Evolutionary conservation across 352 stramenopile genomes (phyloP), one percentile per base, ranked within the genome.

Genomic region (Nothophytophthora sp.): DNA sequence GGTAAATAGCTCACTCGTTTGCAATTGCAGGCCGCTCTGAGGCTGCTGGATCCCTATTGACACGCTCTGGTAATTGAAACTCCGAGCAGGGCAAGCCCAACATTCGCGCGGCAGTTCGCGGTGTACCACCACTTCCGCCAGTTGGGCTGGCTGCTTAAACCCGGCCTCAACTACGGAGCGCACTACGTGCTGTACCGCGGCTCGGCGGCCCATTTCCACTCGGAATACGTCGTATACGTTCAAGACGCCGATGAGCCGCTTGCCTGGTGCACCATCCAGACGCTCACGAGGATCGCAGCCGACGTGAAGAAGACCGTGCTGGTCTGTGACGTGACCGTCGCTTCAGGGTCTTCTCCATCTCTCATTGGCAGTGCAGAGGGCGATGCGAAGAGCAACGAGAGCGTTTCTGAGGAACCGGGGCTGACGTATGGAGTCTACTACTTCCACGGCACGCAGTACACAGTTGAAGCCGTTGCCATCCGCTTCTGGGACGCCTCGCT

Each of bases 261-360:
- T 48, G 63, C 62, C 7, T 90, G 81, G 81, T 68, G 76, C 28
- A 60, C 52, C 13, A 54, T 90, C 15, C 82, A 92, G 49, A 72
- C 74, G 24, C 67, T 88, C 39, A 90, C 82, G n/a, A 78, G 79
- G 19, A 62, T 92, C 25, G 76, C 77, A 15, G 75, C 73, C 9
- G 82, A 92, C 51, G 79, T 88, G 10, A 92, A 90, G 62, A 92
- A 92, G 71, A 88, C 77, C 0, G 73, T 90, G 22, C 39, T 90
- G 16, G 16, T 90, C 23, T 89, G 75, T 24, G 62, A 81, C 32
- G 70, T 89, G 43, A 32, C 54, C 16, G 38, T 13, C n/a, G 10
- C 24, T 11, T 15, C 35, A 53, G 20, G 34, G 22, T 37, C 28
- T 50, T 19, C 12, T 13, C 6, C 19, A 19, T 40, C 39, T 13